Base-by-base conservation (phyloP, 2,329 filamentous ascomycete species). In the Thielaviopsis ethacetica region DNA sequence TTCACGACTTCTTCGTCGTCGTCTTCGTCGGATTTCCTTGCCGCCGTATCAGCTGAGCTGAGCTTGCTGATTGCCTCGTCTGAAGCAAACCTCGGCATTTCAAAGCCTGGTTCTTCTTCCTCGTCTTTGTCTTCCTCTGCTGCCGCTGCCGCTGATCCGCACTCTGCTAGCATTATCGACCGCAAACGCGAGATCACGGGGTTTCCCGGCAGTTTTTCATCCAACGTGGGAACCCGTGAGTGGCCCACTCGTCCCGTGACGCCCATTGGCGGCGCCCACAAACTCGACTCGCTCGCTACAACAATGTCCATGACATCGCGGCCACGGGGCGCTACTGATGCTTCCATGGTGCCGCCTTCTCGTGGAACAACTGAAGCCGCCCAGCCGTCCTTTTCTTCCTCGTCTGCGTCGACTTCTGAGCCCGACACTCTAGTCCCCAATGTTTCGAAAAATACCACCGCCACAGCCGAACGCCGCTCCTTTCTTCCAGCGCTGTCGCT, bases 201-300 rank as follows among this genome's bases (percentile, higher is more conserved):
- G 6, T 62, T 62, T 53, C 57, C 53, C 22, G 57, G 57, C 30
- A 62, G 60, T 38, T 62, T 62, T 50, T 62, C 60, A 15, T 62
- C 60, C 17, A 62, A 62, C 57, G 57, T 62, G 17, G 60, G 60
- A 34, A 59, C 54, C 24, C 57, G 60, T 26, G 50, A 58, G 53
- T 61, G 59, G 59, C 52, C 59, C 38, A 54, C 56, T 27, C 54
- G 54, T n/a, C 41, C 47, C 12, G 27, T 34, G 21, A 27, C 58
- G 5, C 19, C 52, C 24, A 49, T 41, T 41, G 26, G 26, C 26
- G 26, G 26, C 38, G 38, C 3, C 38, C 38, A 12, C 3, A 41
- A 41, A 41, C 38, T 41, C 10, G 38, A 17, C 12, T 27, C 26
- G 9, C 26, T 27, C 26, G 9, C 26, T 4, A 9, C 26, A 27